These are phyloP conservation scores for Acanthamoeba pearcei DNA, from an alignment of 208 protist species.

Conservation along the genomic window DNA sequence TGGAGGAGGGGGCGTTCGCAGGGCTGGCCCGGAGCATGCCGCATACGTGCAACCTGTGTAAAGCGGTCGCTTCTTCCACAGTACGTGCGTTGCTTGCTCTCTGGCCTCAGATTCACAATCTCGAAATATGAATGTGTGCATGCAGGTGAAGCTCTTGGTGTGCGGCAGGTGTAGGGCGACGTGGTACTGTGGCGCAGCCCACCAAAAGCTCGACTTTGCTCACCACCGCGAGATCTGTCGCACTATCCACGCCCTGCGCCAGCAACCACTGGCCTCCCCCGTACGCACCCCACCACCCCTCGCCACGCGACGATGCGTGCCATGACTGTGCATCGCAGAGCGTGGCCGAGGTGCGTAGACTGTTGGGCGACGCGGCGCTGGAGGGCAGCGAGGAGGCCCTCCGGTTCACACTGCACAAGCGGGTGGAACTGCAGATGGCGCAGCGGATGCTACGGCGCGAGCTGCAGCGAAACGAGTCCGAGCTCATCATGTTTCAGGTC, in stretches of 20 bases:
- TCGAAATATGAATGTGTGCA: not conserved
- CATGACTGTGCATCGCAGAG: not conserved
- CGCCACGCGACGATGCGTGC: too few species aligned
- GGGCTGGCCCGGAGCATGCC: not conserved
- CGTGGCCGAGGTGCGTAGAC: not conserved
- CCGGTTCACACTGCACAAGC: constrained; percentile 6
- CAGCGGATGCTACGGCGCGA: not conserved
- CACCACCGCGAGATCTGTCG: constrained; percentile 9
- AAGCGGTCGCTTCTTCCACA: not conserved
- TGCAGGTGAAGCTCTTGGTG: not conserved
- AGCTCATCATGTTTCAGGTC: not conserved
- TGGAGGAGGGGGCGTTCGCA: not conserved
- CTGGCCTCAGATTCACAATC: not conserved
- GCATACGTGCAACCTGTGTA: not conserved
- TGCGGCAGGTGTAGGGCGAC: not conserved
- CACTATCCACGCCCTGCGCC: not conserved
- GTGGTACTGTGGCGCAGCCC: not conserved
- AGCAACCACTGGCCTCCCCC: not conserved
- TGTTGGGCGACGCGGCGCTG: not conserved
- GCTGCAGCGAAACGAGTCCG: not conserved
- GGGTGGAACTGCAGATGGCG: not conserved
- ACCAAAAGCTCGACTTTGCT: not conserved
- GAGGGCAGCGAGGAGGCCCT: not conserved
- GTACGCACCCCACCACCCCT: too few species aligned
- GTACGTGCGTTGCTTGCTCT: not conserved